These are phyloP conservation scores for Hericium erinaceus DNA, from an alignment of 768 basidiomycete genomes.

Conservation along the genomic window DNA sequence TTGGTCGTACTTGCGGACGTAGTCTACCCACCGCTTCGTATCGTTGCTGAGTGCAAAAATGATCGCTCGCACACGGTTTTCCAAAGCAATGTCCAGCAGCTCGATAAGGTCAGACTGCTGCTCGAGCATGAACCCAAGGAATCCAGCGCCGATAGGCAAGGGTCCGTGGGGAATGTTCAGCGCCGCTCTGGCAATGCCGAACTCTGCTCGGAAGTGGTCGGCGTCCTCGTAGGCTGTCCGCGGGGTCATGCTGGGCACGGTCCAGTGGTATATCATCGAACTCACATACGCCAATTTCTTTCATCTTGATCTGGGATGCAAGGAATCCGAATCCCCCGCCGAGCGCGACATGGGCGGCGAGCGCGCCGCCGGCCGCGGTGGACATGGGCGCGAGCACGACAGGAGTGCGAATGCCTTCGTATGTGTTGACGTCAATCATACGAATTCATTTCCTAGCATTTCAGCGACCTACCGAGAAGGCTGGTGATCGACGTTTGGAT, in stretches of 20 bases:
- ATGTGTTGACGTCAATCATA: no score
- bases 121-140: constrained; percentile 65
- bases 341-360: constrained; percentile 42
- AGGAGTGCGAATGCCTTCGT: constrained; percentile 45
- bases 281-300: constrained; percentile 26
- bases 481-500: constrained; percentile 38
- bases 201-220: constrained; percentile 38
- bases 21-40: constrained; percentile 49
- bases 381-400: constrained; percentile 65
- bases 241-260: background rate
- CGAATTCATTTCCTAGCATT: no score
- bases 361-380: constrained; percentile 49
- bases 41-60: constrained; percentile 70
- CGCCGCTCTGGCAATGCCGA: constrained; percentile 40
- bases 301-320: constrained; percentile 24
- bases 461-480: constrained; percentile 34
- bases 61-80: constrained; percentile 49
- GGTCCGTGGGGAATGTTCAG: constrained; percentile 24
- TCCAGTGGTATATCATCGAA: background rate
- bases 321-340: constrained; percentile 76
- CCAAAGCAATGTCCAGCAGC: constrained; percentile 41
- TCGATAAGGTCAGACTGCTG: constrained; percentile 28
- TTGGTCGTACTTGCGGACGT: constrained; percentile 46
- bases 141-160: constrained; percentile 65
- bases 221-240: constrained; percentile 38